Base-by-base conservation (phyloP, 495 filamentous ascomycete species). In the Penicillium psychrofluorescens region DNA sequence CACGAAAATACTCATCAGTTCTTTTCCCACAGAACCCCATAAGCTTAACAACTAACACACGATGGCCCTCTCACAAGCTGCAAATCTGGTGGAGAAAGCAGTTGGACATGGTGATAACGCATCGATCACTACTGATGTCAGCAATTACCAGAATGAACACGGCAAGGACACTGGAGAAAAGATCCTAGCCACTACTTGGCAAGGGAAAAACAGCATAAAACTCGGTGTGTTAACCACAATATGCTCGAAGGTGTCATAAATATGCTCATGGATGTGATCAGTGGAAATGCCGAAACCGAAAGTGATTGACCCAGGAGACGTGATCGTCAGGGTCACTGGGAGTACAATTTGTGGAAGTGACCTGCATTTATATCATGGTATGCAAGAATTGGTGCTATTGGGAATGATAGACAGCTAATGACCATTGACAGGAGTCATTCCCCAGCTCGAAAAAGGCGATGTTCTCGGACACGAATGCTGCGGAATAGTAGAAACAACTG, bases 401-500 rank as follows among this genome's bases (percentile, higher is more conserved):
- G 43, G 33, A 30, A 11, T 4, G 11, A 4, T 9, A 14, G 11
- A 22, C 2, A 22, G 22, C 22, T 6, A 14, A 36, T 51, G 13
- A 51, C 22, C 7, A 12, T 8, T 39, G 9, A 0, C 31, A 72
- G 72, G 80, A 27, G 61, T 68, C 13, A 75, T 95, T 22, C 64
- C 90, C 4, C 74, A 94, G 54, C 50, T 95, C 31, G 66, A 83
- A 49, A 84, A 86, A 51, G 88, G 90, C 35, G 90, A 95, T 66
- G 90, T 95, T 39, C 74, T 95, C 0, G 90, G 90, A 36, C 88
- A 95, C 59, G 90, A 95, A 53, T 94, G 88, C 67, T 90, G 84
- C 55, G 90, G 90, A 35, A 63, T 88, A 12, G 82, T 94, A 6
- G 86, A 92, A 29, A 68, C 74, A 11, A 72, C 86, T 6, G 90